Evolutionary conservation across 2,329 filamentous ascomycete genomes (phyloP).

Genomic region (Aspergillus udagawae): DNA sequence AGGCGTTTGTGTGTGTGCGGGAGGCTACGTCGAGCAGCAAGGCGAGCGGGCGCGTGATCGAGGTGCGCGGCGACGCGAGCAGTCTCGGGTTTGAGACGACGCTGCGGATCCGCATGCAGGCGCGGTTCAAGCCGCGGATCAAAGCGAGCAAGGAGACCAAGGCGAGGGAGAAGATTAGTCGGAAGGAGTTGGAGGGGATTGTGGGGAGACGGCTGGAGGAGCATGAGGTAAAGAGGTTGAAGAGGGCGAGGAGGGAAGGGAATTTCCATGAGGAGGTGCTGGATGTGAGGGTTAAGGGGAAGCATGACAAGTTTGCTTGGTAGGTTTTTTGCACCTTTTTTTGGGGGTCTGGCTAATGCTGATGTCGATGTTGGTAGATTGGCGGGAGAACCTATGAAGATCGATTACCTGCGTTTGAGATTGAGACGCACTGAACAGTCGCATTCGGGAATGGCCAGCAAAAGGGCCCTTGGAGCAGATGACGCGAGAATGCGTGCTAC

Average conservation of each 20-base stretch:
- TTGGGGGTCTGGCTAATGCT: conserved; percentile 14
- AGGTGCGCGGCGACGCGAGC: conserved; percentile 73
- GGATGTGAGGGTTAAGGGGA: conserved; percentile 84
- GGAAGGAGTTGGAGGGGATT: conserved; percentile 77
- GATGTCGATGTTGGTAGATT: conserved; percentile 16
- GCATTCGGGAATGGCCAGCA: neutral
- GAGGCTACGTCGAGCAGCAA: conserved; percentile 41
- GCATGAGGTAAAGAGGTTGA: conserved; percentile 78
- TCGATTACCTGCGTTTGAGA: neutral
- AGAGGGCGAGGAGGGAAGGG: conserved; percentile 77
- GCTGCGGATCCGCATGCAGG: conserved; percentile 86
- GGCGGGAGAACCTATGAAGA: conserved; percentile 13
- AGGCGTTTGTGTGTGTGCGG: conserved; percentile 65
- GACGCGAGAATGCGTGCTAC: neutral
- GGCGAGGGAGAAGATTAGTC: conserved; percentile 77
- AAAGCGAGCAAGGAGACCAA: conserved; percentile 79
- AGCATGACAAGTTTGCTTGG: conserved; percentile 76
- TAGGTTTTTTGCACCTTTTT: conserved; percentile 10
- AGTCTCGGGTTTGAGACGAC: conserved; percentile 65
- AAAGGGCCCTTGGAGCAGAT: neutral
- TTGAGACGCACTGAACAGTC: neutral
- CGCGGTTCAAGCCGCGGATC: conserved; percentile 81
- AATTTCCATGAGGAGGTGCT: conserved; percentile 85
- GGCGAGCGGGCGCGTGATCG: conserved; percentile 49
- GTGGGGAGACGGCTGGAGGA: conserved; percentile 74